A percentile compares a stretch with the other conserved stretches of the same genome.
Conservation (phyloP, 768 basidiomycete species). For the Boletus vinaceobasis region DNA sequence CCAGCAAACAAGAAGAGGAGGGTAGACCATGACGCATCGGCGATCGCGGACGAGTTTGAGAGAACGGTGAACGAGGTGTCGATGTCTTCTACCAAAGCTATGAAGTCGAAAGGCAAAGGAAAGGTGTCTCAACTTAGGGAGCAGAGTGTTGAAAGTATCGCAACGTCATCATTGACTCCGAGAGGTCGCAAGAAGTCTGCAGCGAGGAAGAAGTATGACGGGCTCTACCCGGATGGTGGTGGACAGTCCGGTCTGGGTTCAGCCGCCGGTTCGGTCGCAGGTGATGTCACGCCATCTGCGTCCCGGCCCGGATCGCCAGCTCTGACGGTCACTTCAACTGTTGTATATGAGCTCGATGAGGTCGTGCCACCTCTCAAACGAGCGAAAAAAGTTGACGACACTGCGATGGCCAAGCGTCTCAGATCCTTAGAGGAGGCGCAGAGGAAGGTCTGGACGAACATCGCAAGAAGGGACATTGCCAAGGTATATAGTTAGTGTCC, state of each 20-base stretch:
- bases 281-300: slow-evolving; percentile 66
- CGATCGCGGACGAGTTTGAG: slow-evolving; percentile 49
- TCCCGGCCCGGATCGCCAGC: slow-evolving; percentile 73
- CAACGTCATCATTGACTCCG: slow-evolving; percentile 37
- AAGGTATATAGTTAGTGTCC: slow-evolving; percentile 47
- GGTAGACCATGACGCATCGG: slow-evolving; percentile 42
- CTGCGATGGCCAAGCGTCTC: slow-evolving; percentile 68
- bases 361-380: slow-evolving; percentile 65
- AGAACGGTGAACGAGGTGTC: slow-evolving; percentile 38
- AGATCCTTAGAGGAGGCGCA: slow-evolving; percentile 80
- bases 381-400: slow-evolving; percentile 75
- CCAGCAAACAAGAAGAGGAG: slow-evolving; percentile 62
- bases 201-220: slow-evolving; percentile 55
- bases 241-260: slow-evolving; percentile 49
- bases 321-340: slow-evolving; percentile 47
- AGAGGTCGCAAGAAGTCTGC: slow-evolving; percentile 57
- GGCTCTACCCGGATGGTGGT: slow-evolving; percentile 48
- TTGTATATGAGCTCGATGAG: slow-evolving; percentile 73
- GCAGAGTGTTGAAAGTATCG: slow-evolving; percentile 54
- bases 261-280: slow-evolving; percentile 46
- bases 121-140: slow-evolving; percentile 49
- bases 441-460: slow-evolving; percentile 86
- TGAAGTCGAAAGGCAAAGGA: slow-evolving; percentile 49
- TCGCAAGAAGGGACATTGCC: slow-evolving; percentile 78
- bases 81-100: slow-evolving; percentile 33